A percentile compares a stretch with the other conserved stretches of the same genome.
These are phyloP conservation scores for Aspergillus carbonarius DNA, from an alignment of 2,329 filamentous ascomycete genomes.

Conservation along the genomic window DNA sequence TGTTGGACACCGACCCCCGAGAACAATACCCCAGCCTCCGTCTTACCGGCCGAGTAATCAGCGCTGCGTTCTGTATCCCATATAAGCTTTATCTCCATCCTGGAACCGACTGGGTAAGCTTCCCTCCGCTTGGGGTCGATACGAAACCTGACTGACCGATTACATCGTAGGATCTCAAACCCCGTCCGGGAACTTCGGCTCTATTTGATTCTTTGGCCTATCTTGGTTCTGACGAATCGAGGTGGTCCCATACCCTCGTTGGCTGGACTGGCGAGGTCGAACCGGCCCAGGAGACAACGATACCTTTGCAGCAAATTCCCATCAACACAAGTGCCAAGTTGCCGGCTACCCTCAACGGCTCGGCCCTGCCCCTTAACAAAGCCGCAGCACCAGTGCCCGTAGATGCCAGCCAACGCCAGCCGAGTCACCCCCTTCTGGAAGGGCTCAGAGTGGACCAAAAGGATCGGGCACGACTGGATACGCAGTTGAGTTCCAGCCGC, in stretches of 20 bases:
- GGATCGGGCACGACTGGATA: slow-evolving; percentile 72
- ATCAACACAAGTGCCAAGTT: slow-evolving; percentile 27
- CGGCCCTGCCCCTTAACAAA: slow-evolving; percentile 59
- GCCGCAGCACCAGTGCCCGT: slow-evolving; percentile 78
- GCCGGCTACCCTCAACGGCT: slow-evolving; percentile 33
- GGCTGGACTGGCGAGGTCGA: slow-evolving; percentile 93
- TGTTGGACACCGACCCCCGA: slow-evolving; percentile 54
- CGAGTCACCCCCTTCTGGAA: slow-evolving; percentile 61
- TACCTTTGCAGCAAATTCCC: slow-evolving; percentile 32
- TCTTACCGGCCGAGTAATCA: slow-evolving; percentile 63
- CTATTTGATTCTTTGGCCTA: slow-evolving; percentile 89
- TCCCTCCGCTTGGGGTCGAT: not conserved
- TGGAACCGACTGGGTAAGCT: slow-evolving; percentile 56
- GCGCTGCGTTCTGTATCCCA: slow-evolving; percentile 63
- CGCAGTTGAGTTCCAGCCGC: slow-evolving; percentile 68
- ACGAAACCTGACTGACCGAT: slow-evolving; percentile 10
- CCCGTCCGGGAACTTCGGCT: slow-evolving; percentile 82
- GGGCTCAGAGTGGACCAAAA: slow-evolving; percentile 68
- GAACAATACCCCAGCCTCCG: slow-evolving; percentile 57
- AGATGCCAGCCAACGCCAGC: slow-evolving; percentile 57
- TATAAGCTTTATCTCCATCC: slow-evolving; percentile 57
- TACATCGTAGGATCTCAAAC: slow-evolving; percentile 63
- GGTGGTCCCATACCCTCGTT: slow-evolving; percentile 89
- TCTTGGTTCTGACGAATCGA: slow-evolving; percentile 76
- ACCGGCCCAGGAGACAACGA: slow-evolving; percentile 31